Evolutionary conservation across 2,329 filamentous ascomycete species (phyloP).

Genomic region (Pseudogymnoascus sp.): DNA sequence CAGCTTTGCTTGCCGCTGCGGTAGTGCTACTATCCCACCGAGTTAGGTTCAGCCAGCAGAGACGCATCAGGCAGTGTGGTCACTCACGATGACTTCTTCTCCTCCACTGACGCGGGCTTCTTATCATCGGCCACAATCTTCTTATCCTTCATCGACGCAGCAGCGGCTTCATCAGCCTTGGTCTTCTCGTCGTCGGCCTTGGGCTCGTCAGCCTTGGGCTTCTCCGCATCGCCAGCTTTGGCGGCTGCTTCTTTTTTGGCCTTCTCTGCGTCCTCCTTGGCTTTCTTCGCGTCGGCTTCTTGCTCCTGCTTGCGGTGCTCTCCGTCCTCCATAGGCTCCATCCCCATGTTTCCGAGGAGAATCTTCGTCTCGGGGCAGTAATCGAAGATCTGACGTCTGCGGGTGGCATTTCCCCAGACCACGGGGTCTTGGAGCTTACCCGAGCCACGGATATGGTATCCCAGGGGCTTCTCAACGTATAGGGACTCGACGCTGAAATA

Average conservation of each 20-base stretch:
- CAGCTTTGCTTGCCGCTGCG: neutral
- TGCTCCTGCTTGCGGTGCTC: constrained; percentile 18
- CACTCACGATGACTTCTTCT: constrained; percentile 1
- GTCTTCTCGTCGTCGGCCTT: neutral
- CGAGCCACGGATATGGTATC: constrained; percentile 46
- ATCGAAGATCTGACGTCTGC: constrained; percentile 43
- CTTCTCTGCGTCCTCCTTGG: neutral
- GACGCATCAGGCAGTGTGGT: neutral
- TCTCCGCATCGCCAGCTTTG: neutral
- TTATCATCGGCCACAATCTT: neutral
- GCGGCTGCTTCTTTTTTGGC: neutral
- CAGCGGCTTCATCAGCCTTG: neutral
- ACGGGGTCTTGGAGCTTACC: constrained; percentile 36
- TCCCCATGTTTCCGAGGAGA: constrained; percentile 35
- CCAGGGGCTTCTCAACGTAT: constrained; percentile 45
- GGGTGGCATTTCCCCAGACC: constrained; percentile 41
- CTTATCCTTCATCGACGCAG: neutral
- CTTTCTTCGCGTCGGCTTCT: neutral
- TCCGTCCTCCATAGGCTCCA: constrained; percentile 25
- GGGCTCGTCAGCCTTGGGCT: neutral
- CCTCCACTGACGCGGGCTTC: neutral
- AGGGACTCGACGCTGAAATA: constrained; percentile 31
- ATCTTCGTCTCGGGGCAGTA: constrained; percentile 54
- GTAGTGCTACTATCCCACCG: neutral
- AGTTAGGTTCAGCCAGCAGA: neutral